Evolutionary conservation across 2,329 filamentous ascomycete species (phyloP).

Genomic region (Hymenoscyphus fructigenus): DNA sequence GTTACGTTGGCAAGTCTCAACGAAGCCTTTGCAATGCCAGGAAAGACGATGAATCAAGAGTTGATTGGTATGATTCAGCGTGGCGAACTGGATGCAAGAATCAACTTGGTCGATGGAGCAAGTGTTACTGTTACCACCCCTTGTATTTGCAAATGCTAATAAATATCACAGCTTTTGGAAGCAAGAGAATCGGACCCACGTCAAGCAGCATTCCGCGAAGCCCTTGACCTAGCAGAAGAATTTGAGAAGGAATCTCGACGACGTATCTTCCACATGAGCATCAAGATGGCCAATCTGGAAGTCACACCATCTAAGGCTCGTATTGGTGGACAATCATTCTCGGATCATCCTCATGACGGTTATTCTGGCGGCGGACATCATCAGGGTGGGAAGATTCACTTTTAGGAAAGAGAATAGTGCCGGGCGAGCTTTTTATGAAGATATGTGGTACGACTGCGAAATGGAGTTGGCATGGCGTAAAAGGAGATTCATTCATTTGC

Average conservation of each 20-base stretch:
- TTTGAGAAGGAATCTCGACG: constrained; percentile 76
- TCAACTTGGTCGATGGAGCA: constrained; percentile 80
- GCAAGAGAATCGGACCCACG: constrained; percentile 68
- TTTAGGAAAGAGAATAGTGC: no score
- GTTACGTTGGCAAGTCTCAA: constrained; percentile 80
- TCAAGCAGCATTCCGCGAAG: constrained; percentile 66
- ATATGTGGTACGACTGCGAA: no score
- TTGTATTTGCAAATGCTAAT: constrained; percentile 17
- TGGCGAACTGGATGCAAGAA: constrained; percentile 70
- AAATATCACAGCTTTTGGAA: constrained; percentile 60
- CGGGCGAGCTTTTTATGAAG: no score
- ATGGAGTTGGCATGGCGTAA: no score
- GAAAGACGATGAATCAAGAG: constrained; percentile 68
- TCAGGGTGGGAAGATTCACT: no score
- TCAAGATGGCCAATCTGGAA: constrained; percentile 74
- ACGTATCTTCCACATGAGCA: constrained; percentile 74
- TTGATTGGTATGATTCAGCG: constrained; percentile 74
- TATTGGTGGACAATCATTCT: neutral
- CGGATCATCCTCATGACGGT: no score
- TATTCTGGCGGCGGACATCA: no score
- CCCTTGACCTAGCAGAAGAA: constrained; percentile 64
- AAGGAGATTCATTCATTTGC: no score
- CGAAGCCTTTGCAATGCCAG: constrained; percentile 67
- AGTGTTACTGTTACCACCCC: constrained; percentile 19
- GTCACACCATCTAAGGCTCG: constrained; percentile 41